These are phyloP conservation scores for Cryptosporidium tyzzeri DNA, from an alignment of 169 alveolate species.

Conservation along the genomic window DNA sequence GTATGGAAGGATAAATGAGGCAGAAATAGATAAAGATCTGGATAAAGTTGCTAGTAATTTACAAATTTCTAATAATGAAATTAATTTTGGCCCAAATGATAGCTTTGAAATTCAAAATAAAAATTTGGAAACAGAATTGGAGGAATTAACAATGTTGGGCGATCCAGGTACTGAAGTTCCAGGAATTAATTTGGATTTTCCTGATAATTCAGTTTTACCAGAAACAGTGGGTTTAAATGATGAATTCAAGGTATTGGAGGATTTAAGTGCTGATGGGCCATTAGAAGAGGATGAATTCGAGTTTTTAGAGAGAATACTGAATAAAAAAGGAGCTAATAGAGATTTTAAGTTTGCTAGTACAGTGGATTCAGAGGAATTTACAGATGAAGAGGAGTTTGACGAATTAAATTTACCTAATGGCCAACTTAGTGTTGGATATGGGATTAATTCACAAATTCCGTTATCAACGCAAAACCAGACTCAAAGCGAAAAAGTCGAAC, in stretches of 20 bases:
- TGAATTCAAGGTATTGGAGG: neutral
- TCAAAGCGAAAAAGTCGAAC: too few relatives aligned
- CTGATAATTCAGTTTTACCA: neutral
- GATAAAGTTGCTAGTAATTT: neutral
- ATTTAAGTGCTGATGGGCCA: neutral
- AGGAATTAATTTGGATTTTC: neutral
- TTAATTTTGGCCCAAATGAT: neutral
- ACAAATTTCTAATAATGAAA: neutral
- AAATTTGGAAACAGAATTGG: neutral
- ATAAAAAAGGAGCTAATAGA: neutral
- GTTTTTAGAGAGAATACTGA: neutral
- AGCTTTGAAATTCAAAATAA: neutral
- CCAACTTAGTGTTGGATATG: neutral
- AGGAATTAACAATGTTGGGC: neutral
- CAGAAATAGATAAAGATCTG: neutral
- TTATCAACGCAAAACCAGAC: neutral
- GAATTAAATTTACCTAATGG: neutral
- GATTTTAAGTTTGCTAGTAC: neutral
- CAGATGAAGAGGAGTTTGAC: neutral
- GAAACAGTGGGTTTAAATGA: neutral
- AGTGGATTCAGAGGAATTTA: constrained; percentile 11
- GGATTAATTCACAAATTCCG: too few relatives aligned
- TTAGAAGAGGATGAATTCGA: neutral
- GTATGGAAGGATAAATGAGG: neutral
- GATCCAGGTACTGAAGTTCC: neutral